Evolutionary conservation across 495 filamentous ascomycete species (phyloP), one percentile per base, ranked within the genome.

Genomic region (Penicillium steckii): DNA sequence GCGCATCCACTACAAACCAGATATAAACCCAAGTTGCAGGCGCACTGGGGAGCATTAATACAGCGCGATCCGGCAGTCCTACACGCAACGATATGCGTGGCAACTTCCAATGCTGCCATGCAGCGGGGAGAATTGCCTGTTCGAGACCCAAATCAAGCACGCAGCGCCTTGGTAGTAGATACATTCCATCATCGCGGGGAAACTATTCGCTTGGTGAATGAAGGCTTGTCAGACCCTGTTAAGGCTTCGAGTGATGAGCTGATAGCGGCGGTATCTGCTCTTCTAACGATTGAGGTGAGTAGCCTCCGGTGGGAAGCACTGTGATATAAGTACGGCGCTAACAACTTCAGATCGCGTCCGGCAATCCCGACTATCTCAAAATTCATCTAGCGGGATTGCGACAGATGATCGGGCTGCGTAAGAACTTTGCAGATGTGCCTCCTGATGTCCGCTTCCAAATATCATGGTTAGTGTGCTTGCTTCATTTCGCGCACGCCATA

Each of bases 201-300:
- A 52, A 77, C 74, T 8, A 77, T 77, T 46, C 59, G 69, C 21
- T 54, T 77, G 40, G 73, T 77, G 27, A 76, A 77, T 43, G 67
- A 73, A 27, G 69, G 72, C 1, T 50, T 77, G 17, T 77, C 74
- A 15, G 69, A 73, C 42, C 68, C 70, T 22, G 58, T 67, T 30
- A 75, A 72, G 42, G 73, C 72, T 8, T 57, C 71, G 5, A 77
- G 74, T 56, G 73, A 77, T 62, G 71, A 68, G 27, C 51, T 74
- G 52, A 76, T 77, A 46, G 71, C 71, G 8, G 72, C 74, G 1
- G 74, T 77, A 19, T 74, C 74, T 6, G 68, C 70, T 9, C 52
- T 77, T 24, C 52, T 77, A n/a, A 73, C 71, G 4, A 73, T 77
- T 17, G 74, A 77, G 66, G 74, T 76, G 61, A 46, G 68, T 54